A percentile compares a stretch with the other conserved stretches of the same genome.
phyloP scores from a whole-genome alignment of 1,284 basidiomycete genomes.

The Apiotrichum siamense region DNA sequence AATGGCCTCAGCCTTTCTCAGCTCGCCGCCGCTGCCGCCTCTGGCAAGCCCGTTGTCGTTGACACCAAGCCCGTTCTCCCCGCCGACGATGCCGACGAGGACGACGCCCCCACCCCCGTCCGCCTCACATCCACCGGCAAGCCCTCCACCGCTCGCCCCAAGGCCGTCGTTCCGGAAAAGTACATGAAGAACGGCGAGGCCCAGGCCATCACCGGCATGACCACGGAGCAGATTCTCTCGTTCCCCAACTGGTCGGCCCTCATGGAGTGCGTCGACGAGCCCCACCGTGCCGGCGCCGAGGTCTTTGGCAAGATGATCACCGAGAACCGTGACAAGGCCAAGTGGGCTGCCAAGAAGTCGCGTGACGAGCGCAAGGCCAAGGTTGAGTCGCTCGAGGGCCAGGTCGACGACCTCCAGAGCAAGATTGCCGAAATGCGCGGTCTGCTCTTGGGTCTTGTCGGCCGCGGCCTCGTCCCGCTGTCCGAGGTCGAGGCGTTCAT shows the following conservation, averaged over 20 bases:
- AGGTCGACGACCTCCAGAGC: constrained; percentile 25
- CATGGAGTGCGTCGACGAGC: constrained; percentile 26
- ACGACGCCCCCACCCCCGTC: constrained; percentile 12
- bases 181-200: constrained; percentile 37
- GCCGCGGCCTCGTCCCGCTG: constrained; percentile 23
- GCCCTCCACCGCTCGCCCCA: constrained; percentile 35
- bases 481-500: constrained; percentile 23
- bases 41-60: constrained; percentile 9
- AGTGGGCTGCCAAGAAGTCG: constrained; percentile 40
- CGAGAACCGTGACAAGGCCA: constrained; percentile 38
- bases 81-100: constrained; percentile 5
- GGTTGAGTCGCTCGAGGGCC: constrained; percentile 33
- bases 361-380: constrained; percentile 36
- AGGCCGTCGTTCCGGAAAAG: constrained; percentile 37
- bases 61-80: background rate
- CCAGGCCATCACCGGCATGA: constrained; percentile 31
- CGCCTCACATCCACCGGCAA: constrained; percentile 30
- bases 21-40: constrained; percentile 19
- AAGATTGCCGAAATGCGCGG: constrained; percentile 24
- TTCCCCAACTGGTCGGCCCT: constrained; percentile 30
- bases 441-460: constrained; percentile 24
- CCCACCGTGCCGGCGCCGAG: constrained; percentile 21
- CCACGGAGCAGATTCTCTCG: constrained; percentile 24
- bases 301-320: constrained; percentile 38
- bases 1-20: constrained; percentile 17